Base-by-base conservation (phyloP, 345 rosid species). In the Brassica cretica region DNA sequence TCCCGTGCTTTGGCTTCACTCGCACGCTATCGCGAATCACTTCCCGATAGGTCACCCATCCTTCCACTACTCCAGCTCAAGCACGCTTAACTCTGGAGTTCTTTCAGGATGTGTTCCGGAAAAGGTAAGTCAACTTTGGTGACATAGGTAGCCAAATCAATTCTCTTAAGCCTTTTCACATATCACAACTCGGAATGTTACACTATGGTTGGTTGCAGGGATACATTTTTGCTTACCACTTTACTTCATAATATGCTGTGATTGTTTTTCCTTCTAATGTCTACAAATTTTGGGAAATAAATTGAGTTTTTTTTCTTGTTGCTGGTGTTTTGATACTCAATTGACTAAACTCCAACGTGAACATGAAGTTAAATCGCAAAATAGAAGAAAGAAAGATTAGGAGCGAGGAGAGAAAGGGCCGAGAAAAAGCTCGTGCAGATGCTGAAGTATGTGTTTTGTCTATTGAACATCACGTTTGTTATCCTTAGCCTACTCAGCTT, bases 361-460 rank as follows among this genome's bases (percentile, higher is more conserved):
- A 35, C 91, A 91, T 82, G 87, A 91, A 84, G 78, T 84, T 30
- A 95, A 87, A 84, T 95, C 94, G 8, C 97, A 90, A 30, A 77
- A 89, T 91, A 74, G 98, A 91, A 82, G 99, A 91, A 84, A 91
- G 91, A 81, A 93, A 82, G 86, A 75, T 93, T 75, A 85, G 86
- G 85, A 91, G 76, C 76, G 98, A 94, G 85, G 83, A 89, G 83
- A 81, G 98, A 89, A 84, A 90, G 80, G 80, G 89, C 66, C 94
- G 90, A 82, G 96, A 93, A 78, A 90, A 88, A 83, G 92, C 90
- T 74, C 91, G 84, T 76, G 89, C 84, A 46, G 99, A 95, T 79
- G 93, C 93, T 79, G 94, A 95, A 92, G 99, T 95, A 64, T 83
- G 87, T 75, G 19, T 75, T 33, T 64, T 51, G 37, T 49, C 27